Evolutionary conservation across 129 eudicot species (phyloP).

Genomic region (Chrysanthemum lavandulifolium): DNA sequence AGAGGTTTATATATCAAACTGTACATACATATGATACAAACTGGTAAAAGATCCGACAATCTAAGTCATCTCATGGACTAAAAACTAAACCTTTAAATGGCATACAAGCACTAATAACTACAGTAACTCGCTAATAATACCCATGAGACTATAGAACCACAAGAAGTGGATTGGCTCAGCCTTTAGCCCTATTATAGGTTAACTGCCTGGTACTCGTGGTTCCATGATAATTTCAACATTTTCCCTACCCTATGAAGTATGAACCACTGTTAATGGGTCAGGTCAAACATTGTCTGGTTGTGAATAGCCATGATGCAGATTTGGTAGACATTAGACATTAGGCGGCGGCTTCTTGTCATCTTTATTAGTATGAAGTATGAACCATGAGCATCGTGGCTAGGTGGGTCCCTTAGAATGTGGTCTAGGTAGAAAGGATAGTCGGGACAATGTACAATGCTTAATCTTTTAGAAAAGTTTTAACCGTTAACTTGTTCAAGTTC

Average conservation of each 20-base stretch:
- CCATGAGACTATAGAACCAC: not conserved
- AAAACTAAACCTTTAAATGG: too few species aligned
- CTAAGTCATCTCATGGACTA: too few species aligned
- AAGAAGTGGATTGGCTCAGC: not conserved
- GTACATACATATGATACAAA: too few species aligned
- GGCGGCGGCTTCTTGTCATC: not conserved
- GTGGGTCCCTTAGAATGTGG: conserved; percentile 32
- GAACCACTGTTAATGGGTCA: not conserved
- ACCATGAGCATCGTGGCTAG: conserved; percentile 26
- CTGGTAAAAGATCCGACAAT: too few species aligned
- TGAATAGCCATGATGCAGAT: not conserved
- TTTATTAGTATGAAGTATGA: conserved; percentile 1
- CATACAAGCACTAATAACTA: too few species aligned
- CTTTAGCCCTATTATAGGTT: not conserved
- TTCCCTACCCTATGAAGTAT: not conserved
- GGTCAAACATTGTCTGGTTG: conserved; percentile 1
- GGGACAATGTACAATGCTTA: conserved; percentile 70
- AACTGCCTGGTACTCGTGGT: not conserved
- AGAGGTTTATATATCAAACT: too few species aligned
- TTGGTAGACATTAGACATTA: not conserved
- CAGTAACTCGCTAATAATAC: not conserved
- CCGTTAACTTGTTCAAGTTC: conserved; percentile 52
- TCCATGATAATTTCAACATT: not conserved
- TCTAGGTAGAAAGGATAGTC: conserved; percentile 89
- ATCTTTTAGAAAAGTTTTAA: conserved; percentile 63